Base-by-base conservation (phyloP, 2,329 filamentous ascomycete species). In the Fusarium sp. region DNA sequence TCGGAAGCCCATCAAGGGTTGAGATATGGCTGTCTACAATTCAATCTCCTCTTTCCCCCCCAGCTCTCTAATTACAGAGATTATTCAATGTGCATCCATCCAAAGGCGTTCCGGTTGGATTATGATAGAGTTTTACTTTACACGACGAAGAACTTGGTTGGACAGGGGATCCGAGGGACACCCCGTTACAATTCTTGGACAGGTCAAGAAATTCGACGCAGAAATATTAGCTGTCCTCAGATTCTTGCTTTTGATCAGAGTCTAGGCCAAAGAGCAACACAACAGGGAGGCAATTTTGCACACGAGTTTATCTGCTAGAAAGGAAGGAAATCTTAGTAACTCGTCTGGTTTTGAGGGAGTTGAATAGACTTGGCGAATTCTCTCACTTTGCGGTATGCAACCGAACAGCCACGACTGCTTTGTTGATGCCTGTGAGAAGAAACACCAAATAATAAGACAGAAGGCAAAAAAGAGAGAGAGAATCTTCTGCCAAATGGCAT, bases 71-170 rank as follows among this genome's bases (percentile, higher is more conserved):
- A 43, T 57, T 33, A 55, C 52, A 63, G 49, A 58, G 44, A 53
- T 42, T 15, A 53, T 35, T 48, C 52, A 47, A 59, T 48, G 53
- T 70, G 67, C 68, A 71, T 69, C 54, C 62, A 66, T 65, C 56
- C 49, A 49, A 67, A 65, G 72, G 72, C 72, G 72, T 73, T 73
- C 61, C 57, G 71, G 68, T 53, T 68, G 67, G 68, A 65, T 56
- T 61, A 69, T 62, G 57, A 74, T 74, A 74, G 72, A 74, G 59
- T 55, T 68, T 52, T 31, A 54, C 60, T 54, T 60, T 53, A 62
- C 56, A 65, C 54, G 53, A 62, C 53, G 47, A 67, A 66, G 63
- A 68, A 63, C 56, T 65, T 52, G 54, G 68, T 48, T 53, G 66
- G 57, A 54, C 15, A 48, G 62, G 55, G 38, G 54, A 54, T 45